Evolutionary conservation across 1,284 basidiomycete species (phyloP), one percentile per base, ranked within the genome.

Genomic region (Schizophyllum amplum): DNA sequence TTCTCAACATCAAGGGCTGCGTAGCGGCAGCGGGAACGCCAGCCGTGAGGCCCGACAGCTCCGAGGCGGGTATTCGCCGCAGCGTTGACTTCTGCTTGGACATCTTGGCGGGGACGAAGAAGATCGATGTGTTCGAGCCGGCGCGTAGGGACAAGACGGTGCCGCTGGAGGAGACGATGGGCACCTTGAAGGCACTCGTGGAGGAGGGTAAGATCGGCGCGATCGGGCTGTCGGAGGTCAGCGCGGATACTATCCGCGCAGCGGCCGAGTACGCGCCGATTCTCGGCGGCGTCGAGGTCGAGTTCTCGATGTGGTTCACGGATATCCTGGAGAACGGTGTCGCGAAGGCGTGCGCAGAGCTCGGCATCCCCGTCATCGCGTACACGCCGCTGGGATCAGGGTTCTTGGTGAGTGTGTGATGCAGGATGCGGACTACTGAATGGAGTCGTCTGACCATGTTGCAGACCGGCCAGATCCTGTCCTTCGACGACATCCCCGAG

Each of bases 251-350:
- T 0, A 69, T 86, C 9, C 75, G 79, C 11, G 76, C 80, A 52
- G 83, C 83, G 2, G 72, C 77, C 56, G 72, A 73, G 5, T 71
- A 78, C 5, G 72, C 76, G 57, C 76, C 76, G 5, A 75, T 84
- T 57, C 57, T 55, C 15, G 65, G 75, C 9, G 78, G 77, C 4
- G 64, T 82, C n/a, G 77, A 84, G 62, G 68, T 79, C 51, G 81
- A 83, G 62, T 78, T 74, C 63, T 79, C 76, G 11, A 77, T 81
- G 0, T 82, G 79, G 68, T 72, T 72, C 20, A 67, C 77, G 46
- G 73, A 75, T 55, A 74, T 76, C 61, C 76, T 75, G 62, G 65
- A 73, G 25, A 71, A 66, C 5, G 57, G 77, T 1, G 65, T 78
- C 5, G 64, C 71, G 47, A 67, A 72, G 0, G 71, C 71, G 0